Conservation (phyloP, 495 filamentous ascomycete genomes). For the Trichoderma reesei region DNA sequence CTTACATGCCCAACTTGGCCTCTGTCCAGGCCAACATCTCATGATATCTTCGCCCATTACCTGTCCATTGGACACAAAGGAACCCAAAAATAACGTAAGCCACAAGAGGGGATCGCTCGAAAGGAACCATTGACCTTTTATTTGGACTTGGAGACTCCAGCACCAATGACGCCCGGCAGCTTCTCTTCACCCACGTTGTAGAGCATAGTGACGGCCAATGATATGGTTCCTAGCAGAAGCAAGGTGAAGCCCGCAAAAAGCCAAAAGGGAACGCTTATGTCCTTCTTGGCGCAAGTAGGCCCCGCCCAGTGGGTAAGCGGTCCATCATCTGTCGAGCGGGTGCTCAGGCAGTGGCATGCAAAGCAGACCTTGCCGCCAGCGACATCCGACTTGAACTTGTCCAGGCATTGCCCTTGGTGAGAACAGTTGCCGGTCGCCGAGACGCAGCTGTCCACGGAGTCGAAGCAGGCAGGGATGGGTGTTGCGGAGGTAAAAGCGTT, state of each 20-base stretch:
- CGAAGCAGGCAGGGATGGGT: constrained; percentile 51
- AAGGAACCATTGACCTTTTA: constrained; percentile 12
- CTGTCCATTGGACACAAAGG: neutral
- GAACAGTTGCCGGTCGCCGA: constrained; percentile 60
- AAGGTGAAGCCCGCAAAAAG: constrained; percentile 64
- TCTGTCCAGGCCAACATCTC: neutral
- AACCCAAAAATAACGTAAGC: neutral
- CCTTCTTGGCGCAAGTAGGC: constrained; percentile 80
- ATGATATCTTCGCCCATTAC: neutral
- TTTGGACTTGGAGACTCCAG: constrained; percentile 63
- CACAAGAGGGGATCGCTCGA: too few relatives aligned
- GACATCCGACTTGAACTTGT: constrained; percentile 40
- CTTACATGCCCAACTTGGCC: neutral
- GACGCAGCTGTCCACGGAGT: constrained; percentile 48
- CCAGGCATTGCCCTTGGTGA: constrained; percentile 60
- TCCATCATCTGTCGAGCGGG: constrained; percentile 29
- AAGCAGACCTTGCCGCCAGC: constrained; percentile 50
- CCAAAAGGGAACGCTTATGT: constrained; percentile 81
- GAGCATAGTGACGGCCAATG: constrained; percentile 63
- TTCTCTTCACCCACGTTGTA: constrained; percentile 68
- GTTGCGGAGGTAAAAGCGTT: constrained; percentile 16
- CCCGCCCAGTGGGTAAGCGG: constrained; percentile 61
- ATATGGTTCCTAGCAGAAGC: constrained; percentile 47
- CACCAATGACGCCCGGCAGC: constrained; percentile 77
- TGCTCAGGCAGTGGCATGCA: constrained; percentile 57